These are phyloP conservation scores for Silene vulgaris DNA, from an alignment of 179 eudicot species.

Conservation along the genomic window DNA sequence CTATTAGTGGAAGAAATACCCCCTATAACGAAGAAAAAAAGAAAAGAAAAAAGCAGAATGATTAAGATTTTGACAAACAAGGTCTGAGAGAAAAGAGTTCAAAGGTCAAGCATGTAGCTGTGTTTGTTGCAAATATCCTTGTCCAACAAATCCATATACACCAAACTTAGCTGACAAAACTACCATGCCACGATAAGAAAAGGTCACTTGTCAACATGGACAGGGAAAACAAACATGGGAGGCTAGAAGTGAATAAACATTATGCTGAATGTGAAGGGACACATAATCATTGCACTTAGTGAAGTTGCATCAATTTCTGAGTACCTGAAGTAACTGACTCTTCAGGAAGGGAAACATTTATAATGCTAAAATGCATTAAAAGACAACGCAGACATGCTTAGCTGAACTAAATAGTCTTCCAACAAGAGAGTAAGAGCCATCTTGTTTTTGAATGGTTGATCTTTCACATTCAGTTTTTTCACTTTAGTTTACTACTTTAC, in stretches of 20 bases:
- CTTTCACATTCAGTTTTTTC: not conserved
- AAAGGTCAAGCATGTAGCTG: not conserved
- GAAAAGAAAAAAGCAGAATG: not conserved
- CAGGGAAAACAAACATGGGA: not conserved
- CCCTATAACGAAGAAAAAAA: constrained; percentile 41
- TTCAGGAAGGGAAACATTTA: not conserved
- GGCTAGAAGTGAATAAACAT: not conserved
- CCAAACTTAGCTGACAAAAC: not conserved
- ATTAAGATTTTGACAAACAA: not conserved
- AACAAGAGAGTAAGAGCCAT: not conserved
- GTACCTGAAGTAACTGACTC: not conserved
- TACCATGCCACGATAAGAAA: not conserved
- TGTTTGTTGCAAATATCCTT: not conserved
- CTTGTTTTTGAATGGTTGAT: not conserved
- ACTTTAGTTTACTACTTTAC: not conserved
- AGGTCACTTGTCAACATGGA: not conserved
- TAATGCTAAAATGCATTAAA: not conserved
- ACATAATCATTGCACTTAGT: not conserved
- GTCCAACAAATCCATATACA: not conserved
- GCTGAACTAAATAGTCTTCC: not conserved
- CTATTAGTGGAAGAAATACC: constrained; percentile 84
- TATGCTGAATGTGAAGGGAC: not conserved
- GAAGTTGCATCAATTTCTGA: not conserved
- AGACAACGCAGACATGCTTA: not conserved
- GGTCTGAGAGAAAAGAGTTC: not conserved